These are phyloP conservation scores for Eucalyptus cloeziana DNA, from an alignment of 345 rosid genomes.

Conservation along the genomic window DNA sequence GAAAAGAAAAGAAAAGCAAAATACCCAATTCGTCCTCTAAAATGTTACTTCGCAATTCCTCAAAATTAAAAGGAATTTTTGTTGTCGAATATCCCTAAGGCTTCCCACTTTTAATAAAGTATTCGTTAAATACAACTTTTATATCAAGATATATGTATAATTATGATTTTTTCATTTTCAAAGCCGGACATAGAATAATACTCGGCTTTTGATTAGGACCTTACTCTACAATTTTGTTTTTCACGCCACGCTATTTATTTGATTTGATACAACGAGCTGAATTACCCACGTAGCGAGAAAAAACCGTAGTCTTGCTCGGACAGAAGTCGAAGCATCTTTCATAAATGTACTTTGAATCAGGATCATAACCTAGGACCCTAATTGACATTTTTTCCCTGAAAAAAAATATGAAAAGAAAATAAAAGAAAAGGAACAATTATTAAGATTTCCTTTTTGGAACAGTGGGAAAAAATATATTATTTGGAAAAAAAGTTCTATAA, in stretches of 20 bases:
- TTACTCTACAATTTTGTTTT: not conserved
- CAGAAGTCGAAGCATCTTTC: not conserved
- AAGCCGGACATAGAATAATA: not conserved
- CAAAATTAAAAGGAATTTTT: not conserved
- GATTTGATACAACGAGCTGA: not conserved
- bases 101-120: not conserved
- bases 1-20: not conserved
- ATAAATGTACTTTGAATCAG: not conserved
- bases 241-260: not conserved
- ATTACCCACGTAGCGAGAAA: not conserved
- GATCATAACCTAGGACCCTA: not conserved
- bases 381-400: not conserved
- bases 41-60: not conserved
- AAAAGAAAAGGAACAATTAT: not conserved
- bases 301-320: not conserved
- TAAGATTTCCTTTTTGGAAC: not conserved
- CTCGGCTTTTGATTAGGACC: fast-evolving
- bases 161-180: not conserved
- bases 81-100: not conserved
- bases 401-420: not conserved
- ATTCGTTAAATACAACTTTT: not conserved
- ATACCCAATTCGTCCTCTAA: not conserved
- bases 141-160: not conserved
- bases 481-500: not conserved
- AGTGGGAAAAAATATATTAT: not conserved